These are phyloP conservation scores for Amanita jacksonii DNA, from an alignment of 768 basidiomycete genomes.

Conservation along the genomic window DNA sequence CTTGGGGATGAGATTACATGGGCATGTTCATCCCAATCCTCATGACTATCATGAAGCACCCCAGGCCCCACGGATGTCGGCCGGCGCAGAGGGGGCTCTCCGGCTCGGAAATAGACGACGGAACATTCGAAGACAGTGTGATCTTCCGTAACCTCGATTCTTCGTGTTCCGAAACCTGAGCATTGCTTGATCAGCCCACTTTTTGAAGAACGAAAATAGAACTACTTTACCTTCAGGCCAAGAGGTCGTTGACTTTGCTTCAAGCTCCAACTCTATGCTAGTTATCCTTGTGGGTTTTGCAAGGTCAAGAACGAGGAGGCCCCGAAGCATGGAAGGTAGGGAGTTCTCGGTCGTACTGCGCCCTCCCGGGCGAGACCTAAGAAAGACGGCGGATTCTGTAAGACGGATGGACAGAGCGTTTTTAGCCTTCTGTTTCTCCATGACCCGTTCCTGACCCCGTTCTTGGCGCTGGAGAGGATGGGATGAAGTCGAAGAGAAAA, in stretches of 20 bases:
- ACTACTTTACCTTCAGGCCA: constrained; percentile 95
- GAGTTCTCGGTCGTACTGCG: constrained; percentile 19
- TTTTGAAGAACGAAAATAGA: constrained; percentile 7
- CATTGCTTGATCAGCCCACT: constrained; percentile 3
- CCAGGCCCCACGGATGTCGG: constrained; percentile 41
- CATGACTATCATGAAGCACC: constrained; percentile 23
- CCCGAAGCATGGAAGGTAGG: constrained; percentile 49
- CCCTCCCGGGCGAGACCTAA: constrained; percentile 37
- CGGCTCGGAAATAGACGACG: constrained; percentile 65
- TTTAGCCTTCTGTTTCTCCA: constrained; percentile 16
- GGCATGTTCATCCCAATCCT: constrained; percentile 18
- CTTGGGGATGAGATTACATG: background rate
- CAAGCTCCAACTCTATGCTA: constrained; percentile 73
- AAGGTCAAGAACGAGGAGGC: constrained; percentile 45
- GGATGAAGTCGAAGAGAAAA: no score
- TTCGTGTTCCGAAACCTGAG: constrained; percentile 56
- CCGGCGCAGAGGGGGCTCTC: constrained; percentile 24
- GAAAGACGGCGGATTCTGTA: constrained; percentile 67
- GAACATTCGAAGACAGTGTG: constrained; percentile 64
- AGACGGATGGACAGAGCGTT: constrained; percentile 48
- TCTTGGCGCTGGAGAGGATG: no score
- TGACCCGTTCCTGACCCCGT: no score
- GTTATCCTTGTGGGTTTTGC: constrained; percentile 79
- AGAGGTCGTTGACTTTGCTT: constrained; percentile 58
- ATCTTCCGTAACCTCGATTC: constrained; percentile 72